Conservation (phyloP, 1,284 basidiomycete species). For the Ceratobasidium sp. region DNA sequence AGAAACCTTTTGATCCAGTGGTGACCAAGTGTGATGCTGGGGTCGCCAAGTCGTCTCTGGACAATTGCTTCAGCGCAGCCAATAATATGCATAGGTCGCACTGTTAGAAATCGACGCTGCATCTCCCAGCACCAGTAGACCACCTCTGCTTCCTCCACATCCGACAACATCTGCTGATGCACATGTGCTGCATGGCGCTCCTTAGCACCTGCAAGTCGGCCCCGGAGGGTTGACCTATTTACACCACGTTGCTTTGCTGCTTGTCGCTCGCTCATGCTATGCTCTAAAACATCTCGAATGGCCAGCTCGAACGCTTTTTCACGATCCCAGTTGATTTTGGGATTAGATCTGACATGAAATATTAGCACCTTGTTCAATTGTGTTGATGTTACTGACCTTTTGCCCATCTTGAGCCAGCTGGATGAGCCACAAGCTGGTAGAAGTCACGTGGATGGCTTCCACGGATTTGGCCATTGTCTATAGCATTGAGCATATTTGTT, state of each 20-base stretch:
- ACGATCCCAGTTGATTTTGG: too few species aligned
- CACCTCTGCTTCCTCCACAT: constrained; percentile 3
- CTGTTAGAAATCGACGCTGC: constrained; percentile 4
- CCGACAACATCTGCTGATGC: background rate
- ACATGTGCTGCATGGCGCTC: constrained; percentile 2
- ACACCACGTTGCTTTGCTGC: background rate
- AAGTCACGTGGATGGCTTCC: too few species aligned
- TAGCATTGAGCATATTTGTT: too few species aligned
- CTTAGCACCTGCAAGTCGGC: background rate
- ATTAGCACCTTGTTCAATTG: too few species aligned
- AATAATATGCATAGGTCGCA: constrained; percentile 5
- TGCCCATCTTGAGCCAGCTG: too few species aligned
- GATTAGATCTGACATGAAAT: too few species aligned
- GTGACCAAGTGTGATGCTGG: background rate
- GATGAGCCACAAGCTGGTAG: too few species aligned
- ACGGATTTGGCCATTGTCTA: too few species aligned
- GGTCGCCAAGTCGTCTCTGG: background rate
- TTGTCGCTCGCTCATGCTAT: background rate
- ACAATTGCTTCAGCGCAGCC: constrained; percentile 20
- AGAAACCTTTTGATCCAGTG: constrained; percentile 22
- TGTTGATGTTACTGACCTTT: too few species aligned
- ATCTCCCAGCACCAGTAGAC: background rate
- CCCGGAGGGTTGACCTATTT: background rate
- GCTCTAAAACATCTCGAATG: too few species aligned
- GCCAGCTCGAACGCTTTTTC: too few species aligned